Conservation (phyloP, 768 basidiomycete species). For the Symmetrospora coprosmae region DNA sequence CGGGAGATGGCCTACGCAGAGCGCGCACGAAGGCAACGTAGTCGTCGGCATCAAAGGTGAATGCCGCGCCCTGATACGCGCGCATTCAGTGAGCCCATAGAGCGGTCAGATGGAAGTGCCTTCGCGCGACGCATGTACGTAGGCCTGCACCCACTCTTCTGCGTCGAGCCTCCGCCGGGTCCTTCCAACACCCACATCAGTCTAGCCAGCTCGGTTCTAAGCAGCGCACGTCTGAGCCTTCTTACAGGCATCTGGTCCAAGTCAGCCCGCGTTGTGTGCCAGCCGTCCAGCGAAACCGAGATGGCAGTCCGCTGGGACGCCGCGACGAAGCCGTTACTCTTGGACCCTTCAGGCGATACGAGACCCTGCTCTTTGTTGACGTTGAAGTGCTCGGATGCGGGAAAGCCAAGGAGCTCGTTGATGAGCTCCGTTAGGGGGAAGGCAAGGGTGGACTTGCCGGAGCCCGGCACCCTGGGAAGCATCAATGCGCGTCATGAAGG, state of each 20-base stretch:
- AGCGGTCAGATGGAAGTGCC: neutral
- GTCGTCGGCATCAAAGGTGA: slow-evolving; percentile 70
- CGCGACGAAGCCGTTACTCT: neutral
- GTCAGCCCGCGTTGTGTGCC: slow-evolving; percentile 69
- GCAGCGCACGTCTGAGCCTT: neutral
- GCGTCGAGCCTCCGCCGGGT: slow-evolving; percentile 63
- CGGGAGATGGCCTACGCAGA: slow-evolving; percentile 42
- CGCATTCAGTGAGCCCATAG: neutral
- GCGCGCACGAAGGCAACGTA: slow-evolving; percentile 56
- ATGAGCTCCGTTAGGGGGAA: slow-evolving; percentile 45
- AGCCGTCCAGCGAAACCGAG: slow-evolving; percentile 74
- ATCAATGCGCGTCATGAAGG: neutral
- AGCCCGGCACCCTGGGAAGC: slow-evolving; percentile 52
- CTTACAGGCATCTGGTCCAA: slow-evolving; percentile 52
- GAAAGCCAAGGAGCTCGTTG: slow-evolving; percentile 42
- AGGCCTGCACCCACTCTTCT: slow-evolving; percentile 41
- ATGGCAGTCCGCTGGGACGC: slow-evolving; percentile 41
- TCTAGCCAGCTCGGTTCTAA: too few species aligned
- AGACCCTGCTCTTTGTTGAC: slow-evolving; percentile 21
- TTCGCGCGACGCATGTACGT: too few species aligned
- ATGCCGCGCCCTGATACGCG: slow-evolving; percentile 51
- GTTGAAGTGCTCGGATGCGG: neutral
- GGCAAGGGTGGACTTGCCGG: slow-evolving; percentile 71
- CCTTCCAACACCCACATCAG: slow-evolving; percentile 35
- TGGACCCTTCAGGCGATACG: neutral